Evolutionary conservation across 768 basidiomycete genomes (phyloP).

Genomic region (Hysterangium stoloniferum): DNA sequence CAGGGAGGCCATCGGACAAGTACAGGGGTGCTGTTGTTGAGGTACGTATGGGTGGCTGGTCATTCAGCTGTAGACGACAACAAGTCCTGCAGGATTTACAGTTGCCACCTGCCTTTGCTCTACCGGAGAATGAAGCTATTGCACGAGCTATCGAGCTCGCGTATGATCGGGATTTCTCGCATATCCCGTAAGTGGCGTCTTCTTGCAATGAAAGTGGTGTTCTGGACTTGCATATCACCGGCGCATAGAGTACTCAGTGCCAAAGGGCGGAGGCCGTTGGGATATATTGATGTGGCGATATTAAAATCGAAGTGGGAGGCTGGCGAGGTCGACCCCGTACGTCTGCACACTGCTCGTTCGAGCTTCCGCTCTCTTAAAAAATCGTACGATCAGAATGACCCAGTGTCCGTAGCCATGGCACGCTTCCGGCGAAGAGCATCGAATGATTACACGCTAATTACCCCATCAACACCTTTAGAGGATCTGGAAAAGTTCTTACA

Average conservation of each 20-base stretch:
- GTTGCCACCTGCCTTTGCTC: constrained; percentile 79
- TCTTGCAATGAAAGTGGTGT: not conserved
- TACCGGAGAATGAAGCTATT: constrained; percentile 65
- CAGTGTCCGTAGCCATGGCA: constrained; percentile 61
- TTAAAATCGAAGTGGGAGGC: constrained; percentile 77
- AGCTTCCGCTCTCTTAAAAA: constrained; percentile 4
- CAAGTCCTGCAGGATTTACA: constrained; percentile 53
- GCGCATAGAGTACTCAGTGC: constrained; percentile 59
- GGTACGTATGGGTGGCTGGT: constrained; percentile 35
- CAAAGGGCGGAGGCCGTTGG: constrained; percentile 62
- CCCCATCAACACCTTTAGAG: constrained; percentile 67
- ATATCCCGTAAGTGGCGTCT: constrained; percentile 62
- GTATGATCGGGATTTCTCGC: constrained; percentile 90
- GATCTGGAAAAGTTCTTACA: constrained; percentile 78
- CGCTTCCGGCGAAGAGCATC: constrained; percentile 61
- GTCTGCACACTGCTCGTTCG: constrained; percentile 25
- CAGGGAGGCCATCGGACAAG: constrained; percentile 30
- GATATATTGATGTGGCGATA: constrained; percentile 72
- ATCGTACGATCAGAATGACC: constrained; percentile 47
- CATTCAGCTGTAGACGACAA: not conserved
- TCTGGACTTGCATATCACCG: not conserved
- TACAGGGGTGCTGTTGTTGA: constrained; percentile 90
- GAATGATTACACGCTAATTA: constrained; percentile 71
- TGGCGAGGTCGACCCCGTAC: constrained; percentile 60
- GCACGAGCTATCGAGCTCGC: constrained; percentile 76